phyloP scores from a whole-genome alignment of 768 basidiomycete species.

The Lactarius evosmus region DNA sequence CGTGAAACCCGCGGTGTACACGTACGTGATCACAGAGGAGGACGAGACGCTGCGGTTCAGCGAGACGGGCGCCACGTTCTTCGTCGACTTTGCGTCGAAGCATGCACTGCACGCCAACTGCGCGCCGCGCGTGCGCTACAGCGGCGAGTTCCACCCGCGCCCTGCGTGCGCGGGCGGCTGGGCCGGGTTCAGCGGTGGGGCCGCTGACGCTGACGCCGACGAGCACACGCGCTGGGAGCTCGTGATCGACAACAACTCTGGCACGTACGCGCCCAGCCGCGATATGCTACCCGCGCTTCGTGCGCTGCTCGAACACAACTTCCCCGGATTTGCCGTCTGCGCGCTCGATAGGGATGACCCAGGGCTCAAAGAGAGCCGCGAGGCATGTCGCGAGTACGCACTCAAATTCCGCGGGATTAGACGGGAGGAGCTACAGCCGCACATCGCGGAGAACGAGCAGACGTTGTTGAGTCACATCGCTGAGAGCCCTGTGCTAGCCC shows the following conservation, averaged over 20 bases:
- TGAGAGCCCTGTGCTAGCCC: not conserved
- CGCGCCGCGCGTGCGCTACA: slow-evolving; percentile 60
- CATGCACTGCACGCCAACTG: slow-evolving; percentile 83
- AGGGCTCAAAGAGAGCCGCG: slow-evolving; percentile 52
- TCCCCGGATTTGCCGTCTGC: slow-evolving; percentile 57
- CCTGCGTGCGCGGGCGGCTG: slow-evolving; percentile 56
- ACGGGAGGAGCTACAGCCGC: slow-evolving; percentile 62
- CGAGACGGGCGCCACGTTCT: slow-evolving; percentile 84
- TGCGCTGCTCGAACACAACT: slow-evolving; percentile 67
- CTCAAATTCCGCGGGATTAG: slow-evolving; percentile 55
- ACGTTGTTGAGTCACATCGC: slow-evolving; percentile 42
- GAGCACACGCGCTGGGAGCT: slow-evolving; percentile 58
- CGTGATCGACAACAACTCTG: slow-evolving; percentile 82
- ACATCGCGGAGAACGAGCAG: slow-evolving; percentile 51
- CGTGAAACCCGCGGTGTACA: slow-evolving; percentile 81
- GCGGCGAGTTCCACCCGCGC: slow-evolving; percentile 77
- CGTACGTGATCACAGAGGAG: slow-evolving; percentile 74
- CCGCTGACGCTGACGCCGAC: slow-evolving; percentile 49
- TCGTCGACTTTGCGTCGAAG: slow-evolving; percentile 83
- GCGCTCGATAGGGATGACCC: slow-evolving; percentile 57
- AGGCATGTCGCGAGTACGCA: slow-evolving; percentile 68
- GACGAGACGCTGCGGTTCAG: slow-evolving; percentile 80
- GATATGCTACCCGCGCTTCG: slow-evolving; percentile 57
- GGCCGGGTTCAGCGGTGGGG: slow-evolving; percentile 56
- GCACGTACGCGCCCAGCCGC: slow-evolving; percentile 77